A percentile compares a stretch with the other conserved stretches of the same genome.
These are phyloP conservation scores for Dothistroma septosporum DNA, from an alignment of 2,329 filamentous ascomycete species.

Conservation along the genomic window DNA sequence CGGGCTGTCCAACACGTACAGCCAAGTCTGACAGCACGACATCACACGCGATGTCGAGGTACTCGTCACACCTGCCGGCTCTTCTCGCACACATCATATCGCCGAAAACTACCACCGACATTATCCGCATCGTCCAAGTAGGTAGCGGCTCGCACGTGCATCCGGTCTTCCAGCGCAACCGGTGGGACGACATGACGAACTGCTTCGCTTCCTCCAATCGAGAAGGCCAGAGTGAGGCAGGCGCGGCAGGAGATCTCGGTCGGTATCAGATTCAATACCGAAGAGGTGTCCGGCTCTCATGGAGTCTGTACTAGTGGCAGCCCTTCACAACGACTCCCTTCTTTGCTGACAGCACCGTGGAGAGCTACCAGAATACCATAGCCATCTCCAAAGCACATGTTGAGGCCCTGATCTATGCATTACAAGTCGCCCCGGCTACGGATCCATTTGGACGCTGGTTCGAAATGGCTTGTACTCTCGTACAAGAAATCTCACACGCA, in stretches of 20 bases:
- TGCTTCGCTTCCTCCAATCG: neutral
- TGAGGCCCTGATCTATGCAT: neutral
- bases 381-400: neutral
- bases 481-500: neutral
- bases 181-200: neutral
- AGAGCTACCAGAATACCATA: neutral
- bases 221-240: neutral
- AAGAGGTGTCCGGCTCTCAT: neutral
- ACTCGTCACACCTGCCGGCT: no score
- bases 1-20: no score
- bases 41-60: no score
- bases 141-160: neutral
- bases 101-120: neutral
- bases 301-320: neutral
- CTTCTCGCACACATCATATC: no score
- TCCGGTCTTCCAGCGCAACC: neutral
- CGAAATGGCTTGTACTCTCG: neutral
- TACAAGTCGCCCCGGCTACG: neutral
- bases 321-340: neutral
- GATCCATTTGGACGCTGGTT: neutral
- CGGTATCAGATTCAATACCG: neutral
- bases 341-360: neutral
- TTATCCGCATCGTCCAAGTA: neutral
- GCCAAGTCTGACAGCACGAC: no score
- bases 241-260: neutral